phyloP scores from a whole-genome alignment of 1,284 basidiomycete genomes.

The Ceratobasidium sp. region DNA sequence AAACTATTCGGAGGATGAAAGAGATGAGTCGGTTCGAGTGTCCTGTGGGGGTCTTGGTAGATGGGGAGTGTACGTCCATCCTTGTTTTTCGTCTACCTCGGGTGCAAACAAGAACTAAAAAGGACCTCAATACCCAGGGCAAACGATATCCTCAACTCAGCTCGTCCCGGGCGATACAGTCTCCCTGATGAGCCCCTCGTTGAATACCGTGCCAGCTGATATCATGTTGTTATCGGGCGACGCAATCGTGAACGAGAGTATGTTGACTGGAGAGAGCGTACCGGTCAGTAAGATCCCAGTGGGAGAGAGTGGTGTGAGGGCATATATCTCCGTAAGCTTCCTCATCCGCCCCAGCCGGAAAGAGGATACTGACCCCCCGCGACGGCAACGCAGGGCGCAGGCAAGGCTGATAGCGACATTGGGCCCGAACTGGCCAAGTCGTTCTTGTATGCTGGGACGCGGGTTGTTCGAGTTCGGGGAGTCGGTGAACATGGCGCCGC shows the following conservation, averaged over 20 bases:
- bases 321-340: conserved; percentile 52
- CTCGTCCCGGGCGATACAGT: conserved; percentile 94
- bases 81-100: conserved; percentile 39
- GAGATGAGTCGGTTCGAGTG: conserved; percentile 96
- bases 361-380: too few relatives aligned
- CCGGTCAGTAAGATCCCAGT: conserved; percentile 87
- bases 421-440: conserved; percentile 77
- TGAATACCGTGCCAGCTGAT: conserved; percentile 87
- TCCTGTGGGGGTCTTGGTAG: conserved; percentile 72
- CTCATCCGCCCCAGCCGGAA: not conserved
- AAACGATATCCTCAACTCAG: conserved; percentile 72
- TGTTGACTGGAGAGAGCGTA: conserved; percentile 96
- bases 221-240: conserved; percentile 92
- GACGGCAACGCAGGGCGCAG: conserved; percentile 40
- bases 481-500: conserved; percentile 65
- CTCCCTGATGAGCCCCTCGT: conserved; percentile 79
- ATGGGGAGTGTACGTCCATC: conserved; percentile 70
- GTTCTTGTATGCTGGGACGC: conserved; percentile 92
- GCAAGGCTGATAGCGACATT: conserved; percentile 65
- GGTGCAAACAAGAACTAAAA: conserved; percentile 5
- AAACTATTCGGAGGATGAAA: conserved; percentile 93
- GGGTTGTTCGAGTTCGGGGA: conserved; percentile 88
- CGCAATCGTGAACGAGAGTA: conserved; percentile 97
- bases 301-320: conserved; percentile 71
- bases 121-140: conserved; percentile 60